Conservation (phyloP, 495 filamentous ascomycete species). For the Neurospora sp. region DNA sequence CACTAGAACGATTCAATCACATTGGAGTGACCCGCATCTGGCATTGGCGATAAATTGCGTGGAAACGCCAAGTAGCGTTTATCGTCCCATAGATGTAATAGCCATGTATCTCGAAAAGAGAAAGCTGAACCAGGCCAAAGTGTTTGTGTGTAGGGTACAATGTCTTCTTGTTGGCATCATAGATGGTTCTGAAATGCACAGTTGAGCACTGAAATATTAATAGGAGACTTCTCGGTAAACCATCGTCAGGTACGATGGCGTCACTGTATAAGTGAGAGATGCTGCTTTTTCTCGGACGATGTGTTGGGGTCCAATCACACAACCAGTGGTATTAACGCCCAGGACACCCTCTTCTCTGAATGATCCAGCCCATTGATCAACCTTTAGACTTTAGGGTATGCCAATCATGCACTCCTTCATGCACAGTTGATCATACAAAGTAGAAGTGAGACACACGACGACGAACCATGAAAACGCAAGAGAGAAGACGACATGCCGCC, state of each 20-base stretch:
- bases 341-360: not conserved
- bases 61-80: not conserved
- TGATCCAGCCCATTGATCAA: not conserved
- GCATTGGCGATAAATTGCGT: not conserved
- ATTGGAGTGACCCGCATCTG: not conserved
- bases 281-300: not conserved
- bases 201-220: no score
- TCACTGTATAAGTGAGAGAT: not conserved
- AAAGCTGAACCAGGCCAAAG: not conserved
- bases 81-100: not conserved
- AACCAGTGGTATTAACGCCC: not conserved
- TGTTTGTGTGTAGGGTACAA: not conserved
- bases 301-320: not conserved
- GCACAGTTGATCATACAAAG: not conserved
- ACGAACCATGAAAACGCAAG: not conserved
- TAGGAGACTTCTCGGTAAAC: not conserved
- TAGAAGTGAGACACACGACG: not conserved
- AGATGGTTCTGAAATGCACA: not conserved
- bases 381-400: not conserved
- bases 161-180: not conserved
- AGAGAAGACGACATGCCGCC: not conserved
- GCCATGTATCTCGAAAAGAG: not conserved
- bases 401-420: not conserved
- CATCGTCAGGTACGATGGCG: not conserved
- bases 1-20: not conserved